phyloP scores from a whole-genome alignment of 345 rosid genomes.

The Microcos paniculata region DNA sequence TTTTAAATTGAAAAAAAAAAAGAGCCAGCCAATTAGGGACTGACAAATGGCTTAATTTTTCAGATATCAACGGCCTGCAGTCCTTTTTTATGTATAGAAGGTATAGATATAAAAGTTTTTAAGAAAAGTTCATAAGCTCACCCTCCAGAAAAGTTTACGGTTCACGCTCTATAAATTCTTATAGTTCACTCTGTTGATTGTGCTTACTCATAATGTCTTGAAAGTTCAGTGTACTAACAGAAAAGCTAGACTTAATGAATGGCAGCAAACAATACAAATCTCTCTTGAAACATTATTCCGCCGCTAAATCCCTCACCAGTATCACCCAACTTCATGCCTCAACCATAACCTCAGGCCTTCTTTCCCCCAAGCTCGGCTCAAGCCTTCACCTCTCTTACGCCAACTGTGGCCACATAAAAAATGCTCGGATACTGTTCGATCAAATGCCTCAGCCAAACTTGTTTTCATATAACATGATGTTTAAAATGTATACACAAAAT shows the following conservation, averaged over 20 bases:
- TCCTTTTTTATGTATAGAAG: no score
- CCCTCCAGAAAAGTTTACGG: no score
- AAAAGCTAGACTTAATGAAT: slow-evolving; percentile 25
- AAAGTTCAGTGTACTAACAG: background rate
- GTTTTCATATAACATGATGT: slow-evolving; percentile 42
- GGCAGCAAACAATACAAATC: slow-evolving; percentile 29
- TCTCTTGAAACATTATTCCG: slow-evolving; percentile 44
- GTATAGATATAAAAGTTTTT: no score
- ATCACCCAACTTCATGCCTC: slow-evolving; percentile 51
- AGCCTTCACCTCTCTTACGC: slow-evolving; percentile 22
- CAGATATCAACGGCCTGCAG: no score
- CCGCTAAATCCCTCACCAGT: slow-evolving; percentile 38
- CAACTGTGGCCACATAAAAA: slow-evolving; percentile 10
- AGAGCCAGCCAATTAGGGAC: no score
- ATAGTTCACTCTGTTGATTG: no score
- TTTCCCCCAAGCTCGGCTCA: slow-evolving; percentile 20
- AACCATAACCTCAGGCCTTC: slow-evolving; percentile 37
- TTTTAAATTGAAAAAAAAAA: no score
- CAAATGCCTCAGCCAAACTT: slow-evolving; percentile 43
- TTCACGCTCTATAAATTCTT: no score
- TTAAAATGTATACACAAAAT: slow-evolving; percentile 37
- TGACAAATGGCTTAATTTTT: no score
- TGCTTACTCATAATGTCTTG: no score
- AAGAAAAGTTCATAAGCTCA: no score
- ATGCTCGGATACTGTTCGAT: slow-evolving; percentile 53